A percentile compares a stretch with the other conserved stretches of the same genome.
phyloP scores from a whole-genome alignment of 257 asterid species.

The Nyctanthes arbortristis region DNA sequence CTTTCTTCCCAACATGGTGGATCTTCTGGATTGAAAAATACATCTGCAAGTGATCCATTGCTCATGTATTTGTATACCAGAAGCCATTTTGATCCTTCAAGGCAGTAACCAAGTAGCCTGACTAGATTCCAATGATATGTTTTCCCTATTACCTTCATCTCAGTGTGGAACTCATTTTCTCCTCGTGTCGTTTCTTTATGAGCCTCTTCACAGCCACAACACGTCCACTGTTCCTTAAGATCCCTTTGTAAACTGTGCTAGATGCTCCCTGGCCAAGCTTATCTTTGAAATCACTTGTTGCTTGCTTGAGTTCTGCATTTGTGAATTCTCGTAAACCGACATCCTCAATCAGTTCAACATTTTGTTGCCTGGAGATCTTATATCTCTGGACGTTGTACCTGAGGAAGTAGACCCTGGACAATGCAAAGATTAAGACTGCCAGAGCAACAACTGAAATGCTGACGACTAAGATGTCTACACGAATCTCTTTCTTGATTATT shows the following conservation, averaged over 20 bases:
- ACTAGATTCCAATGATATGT: slow-evolving; percentile 60
- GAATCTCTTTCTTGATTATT: no score
- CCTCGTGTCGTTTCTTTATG: slow-evolving; percentile 36
- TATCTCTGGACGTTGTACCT: slow-evolving; percentile 12
- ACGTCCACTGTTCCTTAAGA: slow-evolving; percentile 15
- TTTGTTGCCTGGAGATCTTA: slow-evolving; percentile 10
- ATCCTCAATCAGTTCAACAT: slow-evolving; percentile 24
- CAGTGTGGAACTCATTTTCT: slow-evolving; percentile 52
- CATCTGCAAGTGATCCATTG: slow-evolving; percentile 50
- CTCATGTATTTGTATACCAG: slow-evolving; percentile 56
- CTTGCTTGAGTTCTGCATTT: slow-evolving; percentile 29
- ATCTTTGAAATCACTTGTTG: slow-evolving; percentile 44
- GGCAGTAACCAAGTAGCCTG: slow-evolving; percentile 51
- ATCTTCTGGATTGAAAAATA: slow-evolving; percentile 27
- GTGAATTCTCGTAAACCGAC: slow-evolving; percentile 36
- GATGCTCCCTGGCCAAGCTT: slow-evolving; percentile 54
- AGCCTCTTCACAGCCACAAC: slow-evolving; percentile 49
- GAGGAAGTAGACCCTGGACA: slow-evolving; percentile 24
- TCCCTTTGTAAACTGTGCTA: slow-evolving; percentile 50
- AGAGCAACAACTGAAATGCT: slow-evolving; percentile 24
- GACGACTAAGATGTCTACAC: slow-evolving; percentile 25
- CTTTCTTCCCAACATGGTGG: slow-evolving; percentile 42
- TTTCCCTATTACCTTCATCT: slow-evolving; percentile 48
- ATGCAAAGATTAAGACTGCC: slow-evolving; percentile 26
- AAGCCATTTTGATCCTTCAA: slow-evolving; percentile 42